phyloP scores from a whole-genome alignment of 441 rosid genomes.

The Syzygium malaccense region DNA sequence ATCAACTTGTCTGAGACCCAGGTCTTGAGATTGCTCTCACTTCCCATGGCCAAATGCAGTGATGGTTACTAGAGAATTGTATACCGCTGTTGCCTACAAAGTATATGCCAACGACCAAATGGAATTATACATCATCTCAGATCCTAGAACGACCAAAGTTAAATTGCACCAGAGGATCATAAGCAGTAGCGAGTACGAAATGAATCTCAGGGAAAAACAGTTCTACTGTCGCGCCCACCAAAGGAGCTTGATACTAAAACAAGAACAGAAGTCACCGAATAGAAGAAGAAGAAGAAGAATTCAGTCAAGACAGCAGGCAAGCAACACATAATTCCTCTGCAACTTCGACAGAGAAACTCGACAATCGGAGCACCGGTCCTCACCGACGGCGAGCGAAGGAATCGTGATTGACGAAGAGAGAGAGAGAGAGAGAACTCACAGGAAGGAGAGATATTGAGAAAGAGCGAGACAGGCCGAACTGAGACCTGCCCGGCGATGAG shows the following conservation, averaged over 20 bases:
- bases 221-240: not conserved
- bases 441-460: not conserved
- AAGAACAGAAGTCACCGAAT: not conserved
- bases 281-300: not conserved
- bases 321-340: not conserved
- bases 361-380: not conserved
- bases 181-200: not conserved
- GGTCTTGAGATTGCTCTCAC: constrained; percentile 42
- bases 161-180: not conserved
- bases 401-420: not conserved
- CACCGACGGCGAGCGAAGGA: not conserved
- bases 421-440: not conserved
- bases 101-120: not conserved
- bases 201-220: not conserved
- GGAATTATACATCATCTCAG: not conserved
- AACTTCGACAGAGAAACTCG: not conserved
- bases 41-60: constrained; percentile 34
- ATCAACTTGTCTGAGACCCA: constrained; percentile 90
- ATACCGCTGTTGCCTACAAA: not conserved
- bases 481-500: not conserved
- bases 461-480: not conserved
- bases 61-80: not conserved
- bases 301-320: not conserved
- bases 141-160: not conserved
- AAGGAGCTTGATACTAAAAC: not conserved